Evolutionary conservation across 257 asterid species (phyloP), one percentile per base, ranked within the genome.

Genomic region (Nyctanthes arbortristis): DNA sequence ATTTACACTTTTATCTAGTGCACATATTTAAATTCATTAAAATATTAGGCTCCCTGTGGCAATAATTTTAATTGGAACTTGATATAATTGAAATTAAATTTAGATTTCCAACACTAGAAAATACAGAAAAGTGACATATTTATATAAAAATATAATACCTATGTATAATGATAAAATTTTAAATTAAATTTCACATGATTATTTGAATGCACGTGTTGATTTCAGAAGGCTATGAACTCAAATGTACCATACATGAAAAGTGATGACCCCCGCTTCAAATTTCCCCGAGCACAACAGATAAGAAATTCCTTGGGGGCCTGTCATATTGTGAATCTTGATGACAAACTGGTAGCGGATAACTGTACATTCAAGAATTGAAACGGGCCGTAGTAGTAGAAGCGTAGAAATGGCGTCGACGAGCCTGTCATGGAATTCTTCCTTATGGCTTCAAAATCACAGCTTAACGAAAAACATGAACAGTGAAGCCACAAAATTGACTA

Each of bases 381-480:
- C 6, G 7, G 33, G 4, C 30, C 24, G 25, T 16, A 31, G 24
- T 12, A 29, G 30, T 20, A 16, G 37, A 28, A 43, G 13, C 13
- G 28, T 12, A 12, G 32, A 63, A 77, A 87, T 87, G 93, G 88
- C 96, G 52, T 82, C 90, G 24, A 64, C 93, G 14, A 82, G 77
- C 63, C 83, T 91, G 11, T 82, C 95, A 39, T 89, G 95, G 96
- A 72, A 82, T 79, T 87, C 97, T 65, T 87, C 96, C 72, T 71
- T 84, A 9, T 86, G 79, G 77, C 84, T 85, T 63, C 88, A 82
- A n/a, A 82, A 73, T 39, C 83, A 47, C 45, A 79, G 62, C 73
- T 76, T 81, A 56, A 68, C 85, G 28, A 85, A 71, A 74, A 78
- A 7, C 66, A 22, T 29, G 4, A 69, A 60, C 27, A 9, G 72